phyloP scores from a whole-genome alignment of 148 eudicot genomes.

The Gaultheria prostrata region DNA sequence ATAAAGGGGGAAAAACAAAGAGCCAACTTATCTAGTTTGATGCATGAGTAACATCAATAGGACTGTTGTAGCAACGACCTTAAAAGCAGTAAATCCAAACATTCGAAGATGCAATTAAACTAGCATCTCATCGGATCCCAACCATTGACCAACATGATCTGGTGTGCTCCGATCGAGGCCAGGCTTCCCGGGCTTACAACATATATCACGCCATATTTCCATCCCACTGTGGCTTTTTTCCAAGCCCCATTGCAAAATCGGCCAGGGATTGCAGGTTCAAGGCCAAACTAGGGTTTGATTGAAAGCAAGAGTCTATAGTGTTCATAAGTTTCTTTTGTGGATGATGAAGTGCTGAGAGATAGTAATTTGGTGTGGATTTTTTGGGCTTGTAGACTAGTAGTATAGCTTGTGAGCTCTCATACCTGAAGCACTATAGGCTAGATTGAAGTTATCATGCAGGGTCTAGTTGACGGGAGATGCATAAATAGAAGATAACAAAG shows the following conservation, averaged over 20 bases:
- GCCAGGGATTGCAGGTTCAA: too few relatives aligned
- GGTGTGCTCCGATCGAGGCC: constrained; percentile 28
- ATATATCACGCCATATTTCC: constrained; percentile 27
- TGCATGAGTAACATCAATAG: constrained; percentile 36
- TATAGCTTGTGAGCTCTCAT: too few relatives aligned
- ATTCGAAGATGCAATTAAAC: constrained; percentile 24
- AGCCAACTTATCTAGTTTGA: constrained; percentile 12
- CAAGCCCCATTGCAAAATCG: constrained; percentile 37
- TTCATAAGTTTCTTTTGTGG: constrained; percentile 1
- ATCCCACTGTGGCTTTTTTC: constrained; percentile 25
- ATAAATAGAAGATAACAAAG: too few relatives aligned
- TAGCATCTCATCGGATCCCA: constrained; percentile 34
- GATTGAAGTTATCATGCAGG: too few relatives aligned
- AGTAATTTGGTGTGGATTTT: too few relatives aligned
- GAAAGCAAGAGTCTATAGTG: constrained; percentile 26
- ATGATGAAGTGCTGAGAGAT: too few relatives aligned
- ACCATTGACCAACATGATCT: constrained; percentile 19
- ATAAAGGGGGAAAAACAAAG: too few relatives aligned
- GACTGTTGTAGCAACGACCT: constrained; percentile 34
- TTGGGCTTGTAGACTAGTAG: too few relatives aligned
- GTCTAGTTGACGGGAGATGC: too few relatives aligned
- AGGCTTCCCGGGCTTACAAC: constrained; percentile 28
- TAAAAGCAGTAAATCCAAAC: constrained; percentile 46
- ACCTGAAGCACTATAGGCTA: too few relatives aligned
- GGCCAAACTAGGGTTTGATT: constrained; percentile 4